Base-by-base conservation (phyloP, 2,329 filamentous ascomycete genomes). In the Cercospora zeina region DNA sequence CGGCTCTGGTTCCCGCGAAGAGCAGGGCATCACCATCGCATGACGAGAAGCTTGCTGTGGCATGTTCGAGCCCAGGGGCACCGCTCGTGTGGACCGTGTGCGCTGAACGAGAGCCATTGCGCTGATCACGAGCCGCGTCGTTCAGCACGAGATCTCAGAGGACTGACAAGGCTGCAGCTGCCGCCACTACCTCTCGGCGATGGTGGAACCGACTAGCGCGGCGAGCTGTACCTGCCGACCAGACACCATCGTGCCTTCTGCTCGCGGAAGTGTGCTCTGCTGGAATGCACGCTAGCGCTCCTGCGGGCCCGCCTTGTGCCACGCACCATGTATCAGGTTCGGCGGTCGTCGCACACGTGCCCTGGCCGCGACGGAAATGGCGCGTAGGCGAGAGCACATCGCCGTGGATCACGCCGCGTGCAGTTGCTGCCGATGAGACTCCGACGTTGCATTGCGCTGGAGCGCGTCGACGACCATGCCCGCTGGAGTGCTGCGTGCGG, bases 311-410 rank as follows among this genome's bases (percentile, higher is more conserved):
- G 66, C 65, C 64, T 50, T 67, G 69, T 71, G 57, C 65, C 24
- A 71, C 69, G 63, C 68, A 69, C 65, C 61, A 54, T 57, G 69
- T 70, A 66, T 70, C 68, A 66, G 60, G 57, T 47, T 56, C 49
- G 58, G 31, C 47, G 47, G 24, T 14, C 37, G 49, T 54, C 45
- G 50, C 36, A 59, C 50, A 30, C 31, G 31, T 30, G 45, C 30
- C 42, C 51, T 55, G 36, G 50, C 33, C 24, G 57, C 51, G 36
- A 59, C 58, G 58, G 58, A 54, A 42, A 60, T 60, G 58, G 24
- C 24, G 24, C 24, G 49, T 50, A 21, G 45, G 49, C 45, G 54
- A 57, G 19, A 30, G 54, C 54, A 42, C 53, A 16, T 27, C 53
- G 14, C 54, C 24, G 45, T 54, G 57, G 57, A 54, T 33, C 36